Base-by-base conservation (phyloP, 2,329 filamentous ascomycete genomes). In the Zarea fungicola region DNA sequence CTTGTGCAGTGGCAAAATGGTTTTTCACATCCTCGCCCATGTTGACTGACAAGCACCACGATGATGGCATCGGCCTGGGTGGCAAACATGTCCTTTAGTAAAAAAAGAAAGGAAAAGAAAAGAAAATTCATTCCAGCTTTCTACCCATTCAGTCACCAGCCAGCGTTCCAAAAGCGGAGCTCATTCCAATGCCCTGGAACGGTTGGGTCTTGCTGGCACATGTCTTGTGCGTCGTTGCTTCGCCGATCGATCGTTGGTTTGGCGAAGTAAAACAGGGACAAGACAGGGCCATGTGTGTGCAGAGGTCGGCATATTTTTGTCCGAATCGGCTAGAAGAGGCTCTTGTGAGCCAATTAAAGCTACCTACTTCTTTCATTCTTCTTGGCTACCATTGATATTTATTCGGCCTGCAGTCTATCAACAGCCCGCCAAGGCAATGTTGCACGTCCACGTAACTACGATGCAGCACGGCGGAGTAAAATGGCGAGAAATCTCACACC, bases 181-280 rank as follows among this genome's bases (percentile, higher is more conserved):
- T n/a, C 31, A 37, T 29, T 28, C 36, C 22, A 25, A 31, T 10
- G 23, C 18, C 23, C 23, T 31, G 16, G 22, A 22, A 45, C 31
- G 5, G 31, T 19, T 29, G 23, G 26, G 32, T 26, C 6, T 36
- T 37, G 43, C 25, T 19, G 34, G 16, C 16, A 25, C 34, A 28
- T 3, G 43, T 29, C 31, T 25, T 22, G n/a, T n/a, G 8, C 11
- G 25, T 19, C 28, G 32, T 6, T 29, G 11, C 42, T 46, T 46
- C 28, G 34, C 35, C 34, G 35, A 31, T 47, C 44, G 35, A 47
- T 47, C 35, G 25, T n/a, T 25, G n/a, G 14, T 25, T 39, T 31
- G 14, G 10, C 26, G 16, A 14, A 18, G 26, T 32, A 32, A 32
- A 40, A 32, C 14, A 40, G n/a, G 36, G 36, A 19, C 10, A 42